Conservation (phyloP, 106 monocot species). For the Dendrobium nobile region DNA sequence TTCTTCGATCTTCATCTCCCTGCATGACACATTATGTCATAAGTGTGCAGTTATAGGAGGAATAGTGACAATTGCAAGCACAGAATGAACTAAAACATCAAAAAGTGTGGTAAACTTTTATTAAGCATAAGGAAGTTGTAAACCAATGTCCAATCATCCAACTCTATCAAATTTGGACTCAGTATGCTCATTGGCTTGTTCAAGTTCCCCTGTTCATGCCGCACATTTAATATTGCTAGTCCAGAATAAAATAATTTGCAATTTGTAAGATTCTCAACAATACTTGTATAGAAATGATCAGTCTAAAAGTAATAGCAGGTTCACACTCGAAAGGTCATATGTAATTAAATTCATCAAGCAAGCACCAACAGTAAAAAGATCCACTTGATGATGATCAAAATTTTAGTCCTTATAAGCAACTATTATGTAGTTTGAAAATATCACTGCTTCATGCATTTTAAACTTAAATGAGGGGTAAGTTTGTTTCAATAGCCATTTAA, state of each 20-base stretch:
- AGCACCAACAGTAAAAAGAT: neutral
- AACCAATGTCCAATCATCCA: neutral
- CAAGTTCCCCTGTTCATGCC: neutral
- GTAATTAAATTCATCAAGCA: neutral
- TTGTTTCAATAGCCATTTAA: neutral
- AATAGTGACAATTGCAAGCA: neutral
- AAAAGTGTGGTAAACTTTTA: neutral
- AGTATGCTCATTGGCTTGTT: neutral
- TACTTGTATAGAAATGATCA: neutral
- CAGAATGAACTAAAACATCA: neutral
- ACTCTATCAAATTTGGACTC: neutral
- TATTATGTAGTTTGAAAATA: neutral
- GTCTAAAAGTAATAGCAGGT: too few species aligned
- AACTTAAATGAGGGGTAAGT: neutral
- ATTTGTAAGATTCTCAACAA: neutral
- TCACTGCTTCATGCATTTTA: neutral
- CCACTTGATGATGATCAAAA: neutral
- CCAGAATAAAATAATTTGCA: neutral
- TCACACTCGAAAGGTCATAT: neutral
- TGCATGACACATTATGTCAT: constrained; percentile 12
- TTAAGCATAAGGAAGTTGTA: neutral
- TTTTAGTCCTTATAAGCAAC: neutral
- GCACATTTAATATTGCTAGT: neutral
- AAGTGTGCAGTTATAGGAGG: neutral
- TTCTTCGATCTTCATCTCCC: constrained; percentile 91